These are phyloP conservation scores for Yarrowia hollandica DNA, from an alignment of 805 yeast genomes.

Conservation along the genomic window DNA sequence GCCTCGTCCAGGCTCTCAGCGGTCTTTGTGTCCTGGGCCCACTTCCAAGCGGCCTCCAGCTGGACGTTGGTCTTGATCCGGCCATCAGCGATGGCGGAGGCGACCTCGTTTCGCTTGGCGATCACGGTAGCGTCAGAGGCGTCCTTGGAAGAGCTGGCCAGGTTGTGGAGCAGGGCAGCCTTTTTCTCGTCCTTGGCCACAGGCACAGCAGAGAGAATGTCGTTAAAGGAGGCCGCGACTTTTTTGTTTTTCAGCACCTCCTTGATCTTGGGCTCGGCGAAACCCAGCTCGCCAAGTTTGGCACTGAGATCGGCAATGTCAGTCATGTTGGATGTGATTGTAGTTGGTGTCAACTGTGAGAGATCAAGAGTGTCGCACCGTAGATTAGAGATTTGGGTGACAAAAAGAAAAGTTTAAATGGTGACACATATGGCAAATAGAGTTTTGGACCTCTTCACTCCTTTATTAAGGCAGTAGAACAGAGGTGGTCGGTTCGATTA, in stretches of 20 bases:
- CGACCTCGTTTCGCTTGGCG: slow-evolving; percentile 52
- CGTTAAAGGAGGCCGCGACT: slow-evolving; percentile 67
- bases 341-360: not conserved
- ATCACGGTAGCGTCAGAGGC: slow-evolving; percentile 45
- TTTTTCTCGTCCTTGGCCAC: slow-evolving; percentile 56
- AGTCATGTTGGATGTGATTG: not conserved
- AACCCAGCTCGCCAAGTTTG: slow-evolving; percentile 35
- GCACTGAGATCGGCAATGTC: slow-evolving; percentile 14
- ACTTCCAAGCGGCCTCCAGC: slow-evolving; percentile 73
- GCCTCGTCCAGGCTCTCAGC: slow-evolving; percentile 56
- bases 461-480: too few species aligned
- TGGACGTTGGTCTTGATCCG: slow-evolving; percentile 69
- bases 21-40: slow-evolving; percentile 50
- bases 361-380: too few species aligned
- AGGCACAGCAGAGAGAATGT: slow-evolving; percentile 52
- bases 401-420: not conserved
- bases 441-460: too few species aligned
- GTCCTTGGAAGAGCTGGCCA: slow-evolving; percentile 72
- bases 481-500: too few species aligned
- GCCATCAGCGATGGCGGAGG: slow-evolving; percentile 62
- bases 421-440: not conserved
- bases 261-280: slow-evolving; percentile 52
- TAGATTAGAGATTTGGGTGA: not conserved
- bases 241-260: slow-evolving; percentile 86
- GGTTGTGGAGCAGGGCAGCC: slow-evolving; percentile 67